Evolutionary conservation across 2,329 filamentous ascomycete species (phyloP), one percentile per base, ranked within the genome.

Genomic region (Trichoderma brevicompactum): DNA sequence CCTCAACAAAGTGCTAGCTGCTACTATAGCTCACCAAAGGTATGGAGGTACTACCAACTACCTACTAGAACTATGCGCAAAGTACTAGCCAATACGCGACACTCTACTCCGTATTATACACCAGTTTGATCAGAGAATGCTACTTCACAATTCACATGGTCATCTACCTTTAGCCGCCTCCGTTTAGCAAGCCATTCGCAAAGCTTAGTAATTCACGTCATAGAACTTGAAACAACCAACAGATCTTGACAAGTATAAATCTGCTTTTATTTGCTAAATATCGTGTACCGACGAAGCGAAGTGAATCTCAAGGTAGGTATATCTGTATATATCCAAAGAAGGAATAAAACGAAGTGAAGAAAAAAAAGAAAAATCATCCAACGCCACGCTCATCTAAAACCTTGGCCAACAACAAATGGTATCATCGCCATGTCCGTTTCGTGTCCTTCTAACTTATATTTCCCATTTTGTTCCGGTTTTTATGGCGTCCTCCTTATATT

Each of bases 371-470:
- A 48, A 38, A 8, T 48, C 40, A 53, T 63, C 40, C 49, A 63
- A 63, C 64, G 64, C 64, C 64, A 52, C 64, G 64, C 64, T 65
- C 64, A 50, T 65, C 49, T 63, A 65, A 60, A 49, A 53, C 56
- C 38, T 56, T 19, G 48, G 59, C 41, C 56, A 54, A 54, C 60
- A 60, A 60, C 55, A 54, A 59, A 58, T 61, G 64, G 64, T 65
- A 65, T 65, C 56, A 55, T 62, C 56, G 64, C 64, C 64, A 49
- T 62, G 58, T 65, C 64, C 64, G 40, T 61, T 28, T 19, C 40
- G 53, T 60, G 32, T 54, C 55, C 56, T 55, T 61, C 41, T 62
- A 60, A 54, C 50, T 53, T 53, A 36, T 59, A 43, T 54, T 46
- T 46, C 41, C 60, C 60, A 63, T 63, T 46, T 28, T 63, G 60